phyloP scores from a whole-genome alignment of 495 filamentous ascomycete genomes.

The Annulohypoxylon stygium region DNA sequence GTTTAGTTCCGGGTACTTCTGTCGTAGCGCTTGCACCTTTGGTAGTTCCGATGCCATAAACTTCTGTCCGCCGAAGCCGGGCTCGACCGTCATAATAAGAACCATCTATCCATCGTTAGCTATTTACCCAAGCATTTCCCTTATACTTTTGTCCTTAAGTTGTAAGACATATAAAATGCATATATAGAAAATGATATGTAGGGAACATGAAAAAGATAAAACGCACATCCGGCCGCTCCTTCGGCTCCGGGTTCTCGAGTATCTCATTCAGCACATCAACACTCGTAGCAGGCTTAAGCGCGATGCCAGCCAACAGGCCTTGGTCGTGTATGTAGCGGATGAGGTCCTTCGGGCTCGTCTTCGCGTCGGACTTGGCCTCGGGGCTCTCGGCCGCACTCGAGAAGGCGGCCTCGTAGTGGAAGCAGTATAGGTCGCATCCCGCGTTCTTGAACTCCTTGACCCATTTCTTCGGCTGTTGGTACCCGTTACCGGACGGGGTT shows the following conservation, averaged over 20 bases:
- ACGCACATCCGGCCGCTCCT: slow-evolving; percentile 91
- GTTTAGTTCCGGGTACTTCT: slow-evolving; percentile 88
- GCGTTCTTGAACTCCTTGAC: slow-evolving; percentile 92
- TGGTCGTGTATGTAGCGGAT: slow-evolving; percentile 89
- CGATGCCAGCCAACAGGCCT: slow-evolving; percentile 92
- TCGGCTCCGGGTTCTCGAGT: slow-evolving; percentile 74
- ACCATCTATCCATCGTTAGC: slow-evolving; percentile 79
- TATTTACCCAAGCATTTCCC: no score
- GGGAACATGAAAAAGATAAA: not conserved
- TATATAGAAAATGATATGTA: not conserved
- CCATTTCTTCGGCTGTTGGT: slow-evolving; percentile 91
- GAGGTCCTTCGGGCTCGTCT: slow-evolving; percentile 84
- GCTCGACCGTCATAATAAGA: slow-evolving; percentile 97
- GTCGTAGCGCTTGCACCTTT: slow-evolving; percentile 86
- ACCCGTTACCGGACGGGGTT: not conserved
- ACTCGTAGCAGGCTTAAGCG: slow-evolving; percentile 91
- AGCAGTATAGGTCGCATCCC: slow-evolving; percentile 98
- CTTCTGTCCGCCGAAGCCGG: slow-evolving; percentile 97
- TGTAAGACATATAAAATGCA: not conserved
- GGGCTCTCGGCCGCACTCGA: slow-evolving; percentile 87
- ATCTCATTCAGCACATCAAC: slow-evolving; percentile 94
- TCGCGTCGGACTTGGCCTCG: slow-evolving; percentile 70
- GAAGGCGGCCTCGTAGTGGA: slow-evolving; percentile 98
- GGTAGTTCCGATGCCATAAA: slow-evolving; percentile 97
- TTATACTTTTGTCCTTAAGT: not conserved